Base-by-base conservation (phyloP, 495 filamentous ascomycete species). In the Evernia prunastri region DNA sequence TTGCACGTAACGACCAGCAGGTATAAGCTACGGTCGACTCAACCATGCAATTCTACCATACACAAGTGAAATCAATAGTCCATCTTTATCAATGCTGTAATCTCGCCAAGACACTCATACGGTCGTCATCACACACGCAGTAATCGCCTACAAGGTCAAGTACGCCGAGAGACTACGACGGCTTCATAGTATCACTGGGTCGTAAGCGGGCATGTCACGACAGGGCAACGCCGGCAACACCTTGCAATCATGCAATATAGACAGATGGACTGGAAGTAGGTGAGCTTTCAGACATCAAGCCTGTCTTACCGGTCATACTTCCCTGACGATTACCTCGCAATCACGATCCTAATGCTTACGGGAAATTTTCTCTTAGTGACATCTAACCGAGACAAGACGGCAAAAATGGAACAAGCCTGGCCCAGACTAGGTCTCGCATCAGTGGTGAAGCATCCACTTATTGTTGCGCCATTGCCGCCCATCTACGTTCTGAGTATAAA, bases 11-110 rank as follows among this genome's bases (percentile, higher is more conserved):
- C 60, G 47, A 63, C 49, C 60, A 56, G 36, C 29, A 31, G 56
- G 56, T 54, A 54, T 51, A 63, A 63, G 49, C 40, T 63, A 39
- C 59, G 49, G 60, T 63, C 60, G 60, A 63, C 42, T 45, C 60
- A 63, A 42, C 60, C 35, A 31, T 53, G 49, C 49, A 51, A 15
- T 51, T 51, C 47, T 17, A 31, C 49, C 49, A 13, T 53, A 53
- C 49, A 53, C 25, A 53, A 53, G 49, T 53, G 25, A 51, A 29
- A 29, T 31, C 49, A 53, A 53, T 53, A 53, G 49, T 31, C 49
- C 27, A 53, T 53, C 49, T 53, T 61, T 18, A 31, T 35, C 60
- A 63, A 17, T 56, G 49, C 51, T 54, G 60, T 63, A 63, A 54
- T 63, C 25, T 53, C 60, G 60, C 42, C 51, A 63, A 20, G 31